Evolutionary conservation across 2,329 filamentous ascomycete species (phyloP), one percentile per base, ranked within the genome.

Genomic region (Alternaria brassicicola): DNA sequence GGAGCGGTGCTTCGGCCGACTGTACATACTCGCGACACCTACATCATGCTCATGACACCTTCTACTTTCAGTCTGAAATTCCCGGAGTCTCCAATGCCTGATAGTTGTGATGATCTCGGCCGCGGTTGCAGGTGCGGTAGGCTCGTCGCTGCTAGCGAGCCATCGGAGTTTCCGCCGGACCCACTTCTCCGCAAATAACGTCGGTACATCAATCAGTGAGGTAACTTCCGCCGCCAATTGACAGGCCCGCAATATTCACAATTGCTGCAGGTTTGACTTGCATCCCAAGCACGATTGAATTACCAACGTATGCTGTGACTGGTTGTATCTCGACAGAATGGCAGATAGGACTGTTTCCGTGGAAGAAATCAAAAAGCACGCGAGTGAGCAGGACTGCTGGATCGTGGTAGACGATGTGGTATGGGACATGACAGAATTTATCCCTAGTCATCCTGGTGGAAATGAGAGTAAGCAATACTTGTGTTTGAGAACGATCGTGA

Each of bases 371-470:
- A 33, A 35, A 3, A 47, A 47, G 30, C 43, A 47, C 4, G 43
- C 43, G 7, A 55, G 8, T 26, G 54, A 54, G 41, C 56, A 68
- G 23, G 55, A 59, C n/a, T 79, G 77, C 63, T 91, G 88, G 88
- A 83, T 90, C 42, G 86, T 89, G 1, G 82, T 90, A 8, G 83
- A 89, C 69, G 82, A 83, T 42, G 82, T 84, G 61, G 85, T 90
- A 5, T 89, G 87, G 78, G 85, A 90, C 70, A 75, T 90, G 30
- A 87, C 85, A 7, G 80, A 84, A 8, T 90, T 90, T 68, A 79
- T 85, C 3, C 81, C 82, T 6, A 78, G 84, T 38, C 85, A 88
- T 72, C 85, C 85, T 10, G 85, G 86, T 6, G 85, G 85, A 12
- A 74, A 83, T 17, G 59, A 65, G 10, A 55, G 64, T 65, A 51